Evolutionary conservation across 2,329 filamentous ascomycete genomes (phyloP).

Genomic region (Alternaria ethzedia): DNA sequence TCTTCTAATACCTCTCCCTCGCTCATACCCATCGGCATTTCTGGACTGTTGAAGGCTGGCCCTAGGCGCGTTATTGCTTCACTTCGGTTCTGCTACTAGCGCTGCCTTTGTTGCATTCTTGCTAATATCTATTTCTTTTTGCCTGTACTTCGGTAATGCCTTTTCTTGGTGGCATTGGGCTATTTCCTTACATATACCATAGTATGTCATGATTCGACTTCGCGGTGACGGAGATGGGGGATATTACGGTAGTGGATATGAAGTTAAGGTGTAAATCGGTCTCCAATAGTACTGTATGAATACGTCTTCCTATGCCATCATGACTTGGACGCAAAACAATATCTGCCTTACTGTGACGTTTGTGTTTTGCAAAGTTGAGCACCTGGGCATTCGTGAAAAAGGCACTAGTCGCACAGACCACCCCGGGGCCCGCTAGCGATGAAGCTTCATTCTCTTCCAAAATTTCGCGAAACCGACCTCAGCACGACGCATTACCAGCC

Average conservation of each 20-base stretch:
- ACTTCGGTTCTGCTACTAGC: slow-evolving; percentile 32
- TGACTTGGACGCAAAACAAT: neutral
- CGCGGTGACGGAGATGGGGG: slow-evolving; percentile 22
- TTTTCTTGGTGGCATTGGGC: slow-evolving; percentile 25
- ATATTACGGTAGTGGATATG: slow-evolving; percentile 26
- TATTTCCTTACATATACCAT: slow-evolving; percentile 47
- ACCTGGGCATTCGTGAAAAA: neutral
- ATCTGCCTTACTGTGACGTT: neutral
- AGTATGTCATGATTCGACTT: slow-evolving; percentile 38
- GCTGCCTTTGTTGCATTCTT: slow-evolving; percentile 22
- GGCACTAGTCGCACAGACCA: slow-evolving; percentile 11
- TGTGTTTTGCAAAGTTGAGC: neutral
- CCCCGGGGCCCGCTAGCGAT: neutral
- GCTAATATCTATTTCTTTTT: slow-evolving; percentile 37
- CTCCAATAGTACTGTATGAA: slow-evolving; percentile 36
- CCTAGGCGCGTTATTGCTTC: slow-evolving; percentile 40
- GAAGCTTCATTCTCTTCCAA: slow-evolving; percentile 12
- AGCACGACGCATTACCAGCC: slow-evolving; percentile 14
- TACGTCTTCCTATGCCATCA: slow-evolving; percentile 3
- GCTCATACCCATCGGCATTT: slow-evolving; percentile 46
- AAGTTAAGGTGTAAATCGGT: slow-evolving; percentile 20
- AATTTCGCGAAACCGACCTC: slow-evolving; percentile 18
- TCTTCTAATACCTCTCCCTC: slow-evolving; percentile 47
- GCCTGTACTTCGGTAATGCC: slow-evolving; percentile 18
- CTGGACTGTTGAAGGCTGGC: slow-evolving; percentile 49